Evolutionary conservation across 441 rosid species (phyloP).

Genomic region (Adansonia gregorii): DNA sequence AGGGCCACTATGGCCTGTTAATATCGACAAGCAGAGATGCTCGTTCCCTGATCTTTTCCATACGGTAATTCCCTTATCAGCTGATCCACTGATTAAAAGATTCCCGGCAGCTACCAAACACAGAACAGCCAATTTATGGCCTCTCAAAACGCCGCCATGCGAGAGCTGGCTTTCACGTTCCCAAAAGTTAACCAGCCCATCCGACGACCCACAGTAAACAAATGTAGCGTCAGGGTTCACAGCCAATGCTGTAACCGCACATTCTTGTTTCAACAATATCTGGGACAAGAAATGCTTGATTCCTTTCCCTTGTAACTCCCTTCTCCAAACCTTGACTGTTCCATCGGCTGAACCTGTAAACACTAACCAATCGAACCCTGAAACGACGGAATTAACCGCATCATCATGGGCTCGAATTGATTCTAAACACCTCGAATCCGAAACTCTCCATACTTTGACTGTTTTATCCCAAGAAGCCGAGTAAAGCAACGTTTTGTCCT

Average conservation of each 20-base stretch:
- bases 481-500: constrained; percentile 60
- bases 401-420: constrained; percentile 82
- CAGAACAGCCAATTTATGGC: constrained; percentile 77
- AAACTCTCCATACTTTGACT: constrained; percentile 75
- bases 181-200: constrained; percentile 85
- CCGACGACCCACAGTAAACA: constrained; percentile 84
- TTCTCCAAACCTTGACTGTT: constrained; percentile 82
- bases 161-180: constrained; percentile 55
- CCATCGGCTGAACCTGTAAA: constrained; percentile 97
- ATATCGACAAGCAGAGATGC: constrained; percentile 61
- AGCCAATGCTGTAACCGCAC: constrained; percentile 74
- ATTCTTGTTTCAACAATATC: constrained; percentile 74
- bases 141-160: constrained; percentile 71
- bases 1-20: constrained; percentile 78
- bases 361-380: constrained; percentile 77
- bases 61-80: constrained; percentile 77
- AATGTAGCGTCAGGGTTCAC: constrained; percentile 53
- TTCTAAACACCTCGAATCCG: constrained; percentile 72
- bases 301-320: constrained; percentile 81
- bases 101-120: constrained; percentile 72
- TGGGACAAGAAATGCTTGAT: constrained; percentile 86
- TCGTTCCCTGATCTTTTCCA: constrained; percentile 63
- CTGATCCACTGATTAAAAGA: constrained; percentile 78
- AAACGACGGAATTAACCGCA: constrained; percentile 70
- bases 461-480: constrained; percentile 92